A percentile compares a stretch with the other conserved stretches of the same genome.
These are phyloP conservation scores for Hyphopichia fennica DNA, from an alignment of 1,139 yeast species.

Conservation along the genomic window DNA sequence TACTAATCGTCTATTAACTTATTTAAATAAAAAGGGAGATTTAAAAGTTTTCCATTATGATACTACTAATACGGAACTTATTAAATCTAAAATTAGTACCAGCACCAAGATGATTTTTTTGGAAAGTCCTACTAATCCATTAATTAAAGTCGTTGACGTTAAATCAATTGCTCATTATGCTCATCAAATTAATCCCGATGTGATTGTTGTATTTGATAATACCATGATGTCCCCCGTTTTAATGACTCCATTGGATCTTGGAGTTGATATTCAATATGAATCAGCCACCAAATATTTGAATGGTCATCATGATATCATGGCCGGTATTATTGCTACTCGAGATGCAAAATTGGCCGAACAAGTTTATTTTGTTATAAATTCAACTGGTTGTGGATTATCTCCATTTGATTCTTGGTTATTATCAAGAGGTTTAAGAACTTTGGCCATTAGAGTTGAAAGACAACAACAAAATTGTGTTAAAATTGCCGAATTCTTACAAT, in stretches of 20 bases:
- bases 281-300: constrained; percentile 89
- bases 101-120: constrained; percentile 74
- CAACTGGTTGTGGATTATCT: constrained; percentile 87
- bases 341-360: constrained; percentile 63
- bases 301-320: constrained; percentile 97
- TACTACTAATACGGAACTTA: constrained; percentile 67
- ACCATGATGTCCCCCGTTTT: constrained; percentile 94
- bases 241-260: constrained; percentile 81
- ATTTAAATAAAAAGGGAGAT: constrained; percentile 65
- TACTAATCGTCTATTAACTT: constrained; percentile 79
- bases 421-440: constrained; percentile 81
- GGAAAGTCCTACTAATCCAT: constrained; percentile 91
- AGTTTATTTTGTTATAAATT: constrained; percentile 74
- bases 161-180: constrained; percentile 64
- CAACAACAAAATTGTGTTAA: constrained; percentile 78
- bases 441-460: constrained; percentile 80
- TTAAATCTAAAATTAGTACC: constrained; percentile 50
- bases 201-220: constrained; percentile 84
- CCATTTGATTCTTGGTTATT: constrained; percentile 92
- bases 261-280: constrained; percentile 89
- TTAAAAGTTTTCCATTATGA: constrained; percentile 75
- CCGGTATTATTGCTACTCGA: constrained; percentile 81
- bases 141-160: constrained; percentile 83
- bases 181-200: constrained; percentile 64
- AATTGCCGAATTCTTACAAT: constrained; percentile 71